phyloP scores from a whole-genome alignment of 306 rosid species.

The Dalbergia oliveri region DNA sequence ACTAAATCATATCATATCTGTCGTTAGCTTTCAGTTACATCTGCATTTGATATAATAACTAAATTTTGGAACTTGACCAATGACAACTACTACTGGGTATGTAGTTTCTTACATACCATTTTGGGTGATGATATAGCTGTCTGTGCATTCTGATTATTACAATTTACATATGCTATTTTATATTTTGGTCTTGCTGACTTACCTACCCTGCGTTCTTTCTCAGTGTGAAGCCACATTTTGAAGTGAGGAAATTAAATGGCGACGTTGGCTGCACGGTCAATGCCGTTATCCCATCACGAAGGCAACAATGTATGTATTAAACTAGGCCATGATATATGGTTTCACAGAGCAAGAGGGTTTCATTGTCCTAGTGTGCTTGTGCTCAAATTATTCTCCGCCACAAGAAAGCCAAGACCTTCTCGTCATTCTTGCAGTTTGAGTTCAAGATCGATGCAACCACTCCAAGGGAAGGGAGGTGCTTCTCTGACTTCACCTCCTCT shows the following conservation, averaged over 20 bases:
- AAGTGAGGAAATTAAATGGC: constrained; percentile 47
- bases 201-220: background rate
- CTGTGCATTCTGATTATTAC: background rate
- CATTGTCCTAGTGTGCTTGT: constrained; percentile 45
- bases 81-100: background rate
- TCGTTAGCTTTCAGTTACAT: background rate
- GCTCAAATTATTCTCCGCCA: constrained; percentile 52
- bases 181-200: constrained; percentile 1
- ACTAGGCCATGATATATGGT: constrained; percentile 49
- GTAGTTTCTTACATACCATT: background rate
- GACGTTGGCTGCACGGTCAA: constrained; percentile 58
- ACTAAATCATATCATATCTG: background rate
- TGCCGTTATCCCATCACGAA: constrained; percentile 49
- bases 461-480: constrained; percentile 43
- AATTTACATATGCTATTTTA: background rate
- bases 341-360: constrained; percentile 54
- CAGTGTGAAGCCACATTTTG: constrained; percentile 51
- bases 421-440: constrained; percentile 43
- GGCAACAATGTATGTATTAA: constrained; percentile 45
- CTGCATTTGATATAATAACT: background rate
- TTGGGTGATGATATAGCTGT: background rate
- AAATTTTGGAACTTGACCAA: constrained; percentile 3
- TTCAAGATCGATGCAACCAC: constrained; percentile 46
- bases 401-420: constrained; percentile 55
- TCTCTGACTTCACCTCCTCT: constrained; percentile 40